These are phyloP conservation scores for Radiomyces spectabilis DNA, from an alignment of 192 early-diverging fungal species.

Conservation along the genomic window DNA sequence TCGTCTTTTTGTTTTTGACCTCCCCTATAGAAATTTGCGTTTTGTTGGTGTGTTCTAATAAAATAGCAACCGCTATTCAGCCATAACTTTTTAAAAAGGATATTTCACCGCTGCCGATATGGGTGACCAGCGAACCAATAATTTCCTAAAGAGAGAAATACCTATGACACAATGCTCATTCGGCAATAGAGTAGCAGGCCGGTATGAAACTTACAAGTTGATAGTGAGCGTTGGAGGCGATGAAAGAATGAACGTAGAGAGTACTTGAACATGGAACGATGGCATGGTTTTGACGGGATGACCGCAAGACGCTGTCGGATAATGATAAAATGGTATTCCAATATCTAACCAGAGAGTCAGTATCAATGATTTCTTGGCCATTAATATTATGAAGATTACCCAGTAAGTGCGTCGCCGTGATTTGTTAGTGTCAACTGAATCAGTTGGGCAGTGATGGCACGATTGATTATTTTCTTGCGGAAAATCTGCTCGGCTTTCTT, in stretches of 20 bases:
- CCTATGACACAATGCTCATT: no score
- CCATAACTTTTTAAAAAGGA: no score
- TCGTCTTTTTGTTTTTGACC: no score
- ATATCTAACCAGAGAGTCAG: slow-evolving; percentile 17
- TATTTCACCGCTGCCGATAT: slow-evolving; percentile 64
- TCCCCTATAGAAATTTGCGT: no score
- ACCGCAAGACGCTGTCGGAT: slow-evolving; percentile 49
- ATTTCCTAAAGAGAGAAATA: no score
- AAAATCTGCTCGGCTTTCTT: slow-evolving; percentile 45
- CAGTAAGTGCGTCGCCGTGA: slow-evolving; percentile 36
- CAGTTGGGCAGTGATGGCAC: slow-evolving; percentile 32
- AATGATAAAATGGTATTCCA: slow-evolving; percentile 47
- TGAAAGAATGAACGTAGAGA: slow-evolving; percentile 45
- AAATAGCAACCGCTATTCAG: no score
- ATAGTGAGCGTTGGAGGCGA: slow-evolving; percentile 55
- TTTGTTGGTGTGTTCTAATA: no score
- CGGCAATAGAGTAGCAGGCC: no score
- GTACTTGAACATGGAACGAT: slow-evolving; percentile 33
- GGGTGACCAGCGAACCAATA: slow-evolving; percentile 64
- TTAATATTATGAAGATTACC: slow-evolving; percentile 24
- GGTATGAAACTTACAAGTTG: slow-evolving; percentile 48
- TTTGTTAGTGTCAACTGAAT: slow-evolving; percentile 37
- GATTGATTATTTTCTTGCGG: slow-evolving; percentile 39
- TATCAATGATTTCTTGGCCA: background rate
- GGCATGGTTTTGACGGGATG: slow-evolving; percentile 35